A percentile compares a stretch with the other conserved stretches of the same genome.
These are phyloP conservation scores for Vararia minispora DNA, from an alignment of 768 basidiomycete species.

Conservation along the genomic window DNA sequence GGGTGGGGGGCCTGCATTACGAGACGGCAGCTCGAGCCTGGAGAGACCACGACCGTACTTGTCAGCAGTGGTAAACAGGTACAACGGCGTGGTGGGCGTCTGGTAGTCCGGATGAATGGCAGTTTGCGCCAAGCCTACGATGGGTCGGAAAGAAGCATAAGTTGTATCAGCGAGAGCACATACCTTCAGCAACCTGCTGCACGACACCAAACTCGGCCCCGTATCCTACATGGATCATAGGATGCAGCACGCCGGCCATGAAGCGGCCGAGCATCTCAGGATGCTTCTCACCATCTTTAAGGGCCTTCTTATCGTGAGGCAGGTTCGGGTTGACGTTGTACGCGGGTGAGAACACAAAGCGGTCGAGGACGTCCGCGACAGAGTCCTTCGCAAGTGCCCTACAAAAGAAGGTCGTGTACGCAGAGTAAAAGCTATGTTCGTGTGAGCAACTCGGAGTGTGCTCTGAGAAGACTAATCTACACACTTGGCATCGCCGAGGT, in stretches of 20 bases:
- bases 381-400: slow-evolving; percentile 29
- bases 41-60: slow-evolving; percentile 18
- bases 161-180: not conserved
- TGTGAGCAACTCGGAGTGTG: too few relatives aligned
- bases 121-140: slow-evolving; percentile 43
- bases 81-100: slow-evolving; percentile 22
- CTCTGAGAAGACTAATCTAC: slow-evolving; percentile 12
- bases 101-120: slow-evolving; percentile 34
- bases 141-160: not conserved
- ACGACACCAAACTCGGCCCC: slow-evolving; percentile 52
- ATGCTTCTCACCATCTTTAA: slow-evolving; percentile 18
- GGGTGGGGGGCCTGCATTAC: slow-evolving; percentile 25
- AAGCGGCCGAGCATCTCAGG: slow-evolving; percentile 50
- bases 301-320: slow-evolving; percentile 13
- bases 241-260: slow-evolving; percentile 47
- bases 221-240: slow-evolving; percentile 52
- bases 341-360: slow-evolving; percentile 44
- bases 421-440: slow-evolving; percentile 44
- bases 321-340: slow-evolving; percentile 30
- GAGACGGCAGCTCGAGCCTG: slow-evolving; percentile 6
- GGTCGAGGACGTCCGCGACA: slow-evolving; percentile 37
- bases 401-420: slow-evolving; percentile 48
- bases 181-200: slow-evolving; percentile 56
- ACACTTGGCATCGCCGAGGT: slow-evolving; percentile 48
- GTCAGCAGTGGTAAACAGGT: slow-evolving; percentile 14